Evolutionary conservation across 2,329 filamentous ascomycete species (phyloP).

Genomic region (Fusarium guadeloupense): DNA sequence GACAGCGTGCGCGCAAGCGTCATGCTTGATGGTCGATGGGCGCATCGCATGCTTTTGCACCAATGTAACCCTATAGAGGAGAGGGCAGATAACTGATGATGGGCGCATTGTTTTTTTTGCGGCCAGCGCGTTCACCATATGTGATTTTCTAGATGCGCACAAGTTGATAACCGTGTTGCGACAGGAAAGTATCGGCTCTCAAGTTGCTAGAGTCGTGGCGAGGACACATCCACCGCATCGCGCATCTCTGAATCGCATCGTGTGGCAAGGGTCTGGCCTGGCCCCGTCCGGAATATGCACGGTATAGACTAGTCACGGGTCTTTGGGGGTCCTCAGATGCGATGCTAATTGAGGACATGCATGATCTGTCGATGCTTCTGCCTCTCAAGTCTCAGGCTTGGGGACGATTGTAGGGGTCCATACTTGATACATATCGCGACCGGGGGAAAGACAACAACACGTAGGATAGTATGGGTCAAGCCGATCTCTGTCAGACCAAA

Average conservation of each 20-base stretch:
- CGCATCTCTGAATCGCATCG: conserved; percentile 37
- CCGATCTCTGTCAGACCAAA: conserved; percentile 4
- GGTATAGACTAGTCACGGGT: conserved; percentile 33
- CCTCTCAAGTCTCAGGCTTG: conserved; percentile 27
- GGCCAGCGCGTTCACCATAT: conserved; percentile 11
- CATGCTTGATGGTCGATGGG: conserved; percentile 42
- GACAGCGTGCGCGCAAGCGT: conserved; percentile 45
- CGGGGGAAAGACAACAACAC: conserved; percentile 5
- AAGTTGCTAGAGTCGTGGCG: neutral
- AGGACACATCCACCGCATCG: conserved; percentile 21
- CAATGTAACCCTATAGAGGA: conserved; percentile 34
- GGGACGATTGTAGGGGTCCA: conserved; percentile 33
- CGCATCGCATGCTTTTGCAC: conserved; percentile 39
- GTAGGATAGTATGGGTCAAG: neutral
- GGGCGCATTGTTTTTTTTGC: conserved; percentile 28
- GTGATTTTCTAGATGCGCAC: neutral
- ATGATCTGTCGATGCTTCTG: conserved; percentile 33
- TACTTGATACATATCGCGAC: conserved; percentile 6
- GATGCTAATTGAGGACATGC: conserved; percentile 30
- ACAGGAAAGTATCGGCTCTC: neutral
- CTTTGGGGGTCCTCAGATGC: conserved; percentile 22
- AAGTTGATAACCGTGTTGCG: neutral
- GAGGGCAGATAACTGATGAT: conserved; percentile 8
- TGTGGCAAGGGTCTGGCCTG: conserved; percentile 37
- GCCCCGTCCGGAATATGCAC: conserved; percentile 31